phyloP scores from a whole-genome alignment of 2,329 filamentous ascomycete genomes.

The Cytospora piceicola region DNA sequence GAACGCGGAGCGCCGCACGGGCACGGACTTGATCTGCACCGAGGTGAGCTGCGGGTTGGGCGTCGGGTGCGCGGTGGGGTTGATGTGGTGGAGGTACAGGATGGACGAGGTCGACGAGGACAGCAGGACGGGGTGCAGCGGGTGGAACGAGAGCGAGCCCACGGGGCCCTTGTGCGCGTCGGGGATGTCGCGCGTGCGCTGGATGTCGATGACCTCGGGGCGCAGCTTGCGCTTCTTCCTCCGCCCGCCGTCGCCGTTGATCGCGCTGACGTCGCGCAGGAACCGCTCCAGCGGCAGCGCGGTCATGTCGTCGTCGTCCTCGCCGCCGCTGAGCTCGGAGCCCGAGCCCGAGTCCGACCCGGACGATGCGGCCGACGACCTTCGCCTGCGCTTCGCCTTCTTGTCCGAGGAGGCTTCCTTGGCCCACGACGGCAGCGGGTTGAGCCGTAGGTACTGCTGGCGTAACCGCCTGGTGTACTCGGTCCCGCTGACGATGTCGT shows the following conservation, averaged over 20 bases:
- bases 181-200: slow-evolving; percentile 83
- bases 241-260: slow-evolving; percentile 58
- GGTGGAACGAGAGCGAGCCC: slow-evolving; percentile 86
- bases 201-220: slow-evolving; percentile 88
- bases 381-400: slow-evolving; percentile 54
- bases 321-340: slow-evolving; percentile 42
- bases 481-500: slow-evolving; percentile 83
- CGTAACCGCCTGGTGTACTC: slow-evolving; percentile 84
- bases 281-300: slow-evolving; percentile 79
- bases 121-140: slow-evolving; percentile 82
- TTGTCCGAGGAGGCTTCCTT: slow-evolving; percentile 51
- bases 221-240: slow-evolving; percentile 72
- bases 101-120: slow-evolving; percentile 86
- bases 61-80: slow-evolving; percentile 71
- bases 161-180: slow-evolving; percentile 79
- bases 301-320: slow-evolving; percentile 63
- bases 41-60: slow-evolving; percentile 91
- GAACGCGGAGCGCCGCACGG: slow-evolving; percentile 84
- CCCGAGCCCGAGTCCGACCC: slow-evolving; percentile 41
- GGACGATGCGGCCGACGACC: slow-evolving; percentile 53
- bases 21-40: slow-evolving; percentile 80
- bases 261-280: slow-evolving; percentile 72
- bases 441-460: slow-evolving; percentile 69
- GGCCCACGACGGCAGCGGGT: slow-evolving; percentile 66
- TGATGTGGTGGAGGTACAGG: slow-evolving; percentile 87